Conservation (phyloP, 2,329 filamentous ascomycete species). For the Incumbomyces delicatus region DNA sequence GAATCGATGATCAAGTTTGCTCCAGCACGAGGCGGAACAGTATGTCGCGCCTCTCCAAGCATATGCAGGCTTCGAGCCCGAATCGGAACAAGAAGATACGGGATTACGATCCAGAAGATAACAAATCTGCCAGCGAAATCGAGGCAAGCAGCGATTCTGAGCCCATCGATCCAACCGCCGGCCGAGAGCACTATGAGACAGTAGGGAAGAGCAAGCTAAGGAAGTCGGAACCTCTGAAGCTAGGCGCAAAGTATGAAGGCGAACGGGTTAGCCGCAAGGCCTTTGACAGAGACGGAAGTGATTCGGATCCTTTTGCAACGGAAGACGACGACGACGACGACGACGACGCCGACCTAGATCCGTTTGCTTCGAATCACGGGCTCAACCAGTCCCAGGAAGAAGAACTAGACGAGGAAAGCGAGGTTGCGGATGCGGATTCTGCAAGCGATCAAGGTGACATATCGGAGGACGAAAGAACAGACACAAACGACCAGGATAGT, state of each 20-base stretch:
- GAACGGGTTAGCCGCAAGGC: conserved; percentile 62
- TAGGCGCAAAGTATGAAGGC: conserved; percentile 72
- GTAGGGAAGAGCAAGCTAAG: conserved; percentile 82
- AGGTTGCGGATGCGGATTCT: conserved; percentile 20
- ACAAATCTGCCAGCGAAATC: conserved; percentile 46
- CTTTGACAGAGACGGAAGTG: conserved; percentile 28
- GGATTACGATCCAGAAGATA: conserved; percentile 77
- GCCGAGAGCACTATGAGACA: conserved; percentile 75
- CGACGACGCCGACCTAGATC: conserved; percentile 14
- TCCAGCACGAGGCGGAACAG: neutral
- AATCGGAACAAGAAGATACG: conserved; percentile 9
- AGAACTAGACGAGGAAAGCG: conserved; percentile 15
- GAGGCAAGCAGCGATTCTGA: conserved; percentile 40
- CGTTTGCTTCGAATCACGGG: conserved; percentile 7
- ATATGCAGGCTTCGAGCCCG: conserved; percentile 7
- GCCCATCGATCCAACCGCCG: conserved; percentile 43
- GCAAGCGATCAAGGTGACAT: conserved; percentile 23
- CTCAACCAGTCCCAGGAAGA: conserved; percentile 15
- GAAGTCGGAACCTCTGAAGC: conserved; percentile 55
- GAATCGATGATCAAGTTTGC: too few relatives aligned
- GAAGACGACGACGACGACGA: conserved; percentile 24
- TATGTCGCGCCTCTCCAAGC: conserved; percentile 11
- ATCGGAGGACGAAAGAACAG: conserved; percentile 19
- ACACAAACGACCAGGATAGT: conserved; percentile 23
- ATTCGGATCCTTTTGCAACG: conserved; percentile 24